Base-by-base conservation (phyloP, 306 rosid species). In the Spatholobus suberectus region DNA sequence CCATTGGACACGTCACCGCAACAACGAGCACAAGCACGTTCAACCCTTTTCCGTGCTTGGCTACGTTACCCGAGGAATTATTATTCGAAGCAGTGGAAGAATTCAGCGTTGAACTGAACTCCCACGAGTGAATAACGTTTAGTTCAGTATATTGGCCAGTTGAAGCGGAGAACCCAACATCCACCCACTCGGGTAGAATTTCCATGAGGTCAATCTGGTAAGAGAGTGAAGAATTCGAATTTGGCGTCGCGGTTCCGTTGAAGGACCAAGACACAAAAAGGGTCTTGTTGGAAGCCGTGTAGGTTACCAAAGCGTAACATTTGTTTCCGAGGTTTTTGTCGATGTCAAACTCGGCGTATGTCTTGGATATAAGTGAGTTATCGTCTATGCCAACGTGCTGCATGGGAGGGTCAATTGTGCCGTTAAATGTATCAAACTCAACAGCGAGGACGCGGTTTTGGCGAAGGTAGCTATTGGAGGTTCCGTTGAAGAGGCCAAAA, bases 121-220 rank as follows among this genome's bases (percentile, higher is more conserved):
- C 85, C 91, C 91, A 86, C 2, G 81, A 81, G 0, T 54, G 87
- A 52, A 89, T 84, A 14, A 20, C 1, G 37, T 89, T 76, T 1
- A 38, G 61, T 52, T 83, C 83, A 1, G 67, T 12, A 1, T 38
- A 9, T 2, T 17, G 5, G 14, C 89, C 82, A 0, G 83, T 84
- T 1, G 86, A 32, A 77, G 88, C 81, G 17, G 89, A 88, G 61
- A 88, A 83, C 23, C 91, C 91, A 61, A 83, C 8, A 4, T 71
- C 76, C 5, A 86, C 86, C 62, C 11, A 69, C 21, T 86, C 77
- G 0, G 85, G 88, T 10, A 86, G 78, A 58, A 47, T 26, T 8
- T 47, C 8, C 72, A 70, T 44, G 0, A 88, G 62, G 61, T 88
- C 89, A 71, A 82, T 24, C 7, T 21, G 41, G 58, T 59, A 34